Evolutionary conservation across 371 early-diverging fungal genomes (phyloP).

Genomic region (Synchytrium microbalum): DNA sequence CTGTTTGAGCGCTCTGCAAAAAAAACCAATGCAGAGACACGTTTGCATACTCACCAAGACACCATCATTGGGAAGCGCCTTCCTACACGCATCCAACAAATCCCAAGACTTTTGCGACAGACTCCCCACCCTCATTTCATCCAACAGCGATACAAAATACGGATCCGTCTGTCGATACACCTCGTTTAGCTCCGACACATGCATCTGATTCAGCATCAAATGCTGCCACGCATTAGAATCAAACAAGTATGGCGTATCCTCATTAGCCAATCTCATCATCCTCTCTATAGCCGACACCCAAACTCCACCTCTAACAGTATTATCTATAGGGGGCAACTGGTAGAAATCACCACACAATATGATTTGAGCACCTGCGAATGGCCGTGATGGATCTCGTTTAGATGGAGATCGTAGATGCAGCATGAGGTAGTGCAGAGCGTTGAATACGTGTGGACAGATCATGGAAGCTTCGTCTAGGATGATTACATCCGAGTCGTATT

Average conservation of each 20-base stretch:
- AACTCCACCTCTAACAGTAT: constrained; percentile 5
- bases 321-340: constrained; percentile 48
- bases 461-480: constrained; percentile 54
- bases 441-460: constrained; percentile 33
- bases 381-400: constrained; percentile 20
- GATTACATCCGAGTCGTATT: constrained; percentile 27
- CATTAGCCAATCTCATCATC: constrained; percentile 8
- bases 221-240: constrained; percentile 26
- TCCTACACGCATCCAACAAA: constrained; percentile 8
- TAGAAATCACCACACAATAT: constrained; percentile 52
- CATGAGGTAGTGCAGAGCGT: constrained; percentile 19
- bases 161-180: constrained; percentile 38
- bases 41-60: constrained; percentile 2
- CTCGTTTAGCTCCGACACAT: constrained; percentile 23
- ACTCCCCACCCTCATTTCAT: constrained; percentile 32
- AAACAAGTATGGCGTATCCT: constrained; percentile 24
- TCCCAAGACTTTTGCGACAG: constrained; percentile 10
- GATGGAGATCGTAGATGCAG: constrained; percentile 18
- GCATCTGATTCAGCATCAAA: constrained; percentile 19
- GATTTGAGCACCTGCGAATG: constrained; percentile 55
- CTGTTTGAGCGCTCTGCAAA: background rate
- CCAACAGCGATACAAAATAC: constrained; percentile 32
- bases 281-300: background rate
- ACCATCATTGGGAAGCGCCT: background rate
- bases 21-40: background rate